These are phyloP conservation scores for Prunus armeniaca DNA, from an alignment of 306 rosid species.

Conservation along the genomic window DNA sequence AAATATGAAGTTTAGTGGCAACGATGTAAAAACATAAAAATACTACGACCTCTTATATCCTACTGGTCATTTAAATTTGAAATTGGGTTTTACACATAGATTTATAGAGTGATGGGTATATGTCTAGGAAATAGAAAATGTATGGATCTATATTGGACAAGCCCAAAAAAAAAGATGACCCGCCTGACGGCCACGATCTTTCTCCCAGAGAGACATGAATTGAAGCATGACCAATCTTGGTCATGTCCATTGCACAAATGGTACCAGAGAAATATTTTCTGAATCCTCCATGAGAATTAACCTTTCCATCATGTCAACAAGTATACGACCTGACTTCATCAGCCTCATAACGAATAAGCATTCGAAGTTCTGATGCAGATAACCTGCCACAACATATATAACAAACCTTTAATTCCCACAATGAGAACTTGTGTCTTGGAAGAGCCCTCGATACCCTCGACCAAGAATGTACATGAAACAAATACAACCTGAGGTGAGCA, in stretches of 20 bases:
- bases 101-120: too few relatives aligned
- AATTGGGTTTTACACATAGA: too few relatives aligned
- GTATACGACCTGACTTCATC: constrained; percentile 70
- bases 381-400: too few relatives aligned
- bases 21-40: too few relatives aligned
- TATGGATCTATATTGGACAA: too few relatives aligned
- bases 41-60: too few relatives aligned
- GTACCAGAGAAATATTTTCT: constrained; percentile 79
- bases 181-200: constrained; percentile 99
- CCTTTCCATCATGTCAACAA: constrained; percentile 90
- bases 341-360: constrained; percentile 72
- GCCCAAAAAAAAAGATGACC: too few relatives aligned
- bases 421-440: constrained; percentile 71
- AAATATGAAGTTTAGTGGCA: too few relatives aligned
- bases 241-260: constrained; percentile 97
- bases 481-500: constrained; percentile 82
- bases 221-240: constrained; percentile 91
- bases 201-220: constrained; percentile 98
- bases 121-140: too few relatives aligned
- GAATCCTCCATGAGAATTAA: constrained; percentile 78
- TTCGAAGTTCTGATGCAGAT: constrained; percentile 78
- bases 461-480: constrained; percentile 98
- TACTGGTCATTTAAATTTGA: too few relatives aligned
- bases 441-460: constrained; percentile 96
- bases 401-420: too few relatives aligned